Evolutionary conservation across 495 filamentous ascomycete species (phyloP).

Genomic region (Lophiotrema nucula): DNA sequence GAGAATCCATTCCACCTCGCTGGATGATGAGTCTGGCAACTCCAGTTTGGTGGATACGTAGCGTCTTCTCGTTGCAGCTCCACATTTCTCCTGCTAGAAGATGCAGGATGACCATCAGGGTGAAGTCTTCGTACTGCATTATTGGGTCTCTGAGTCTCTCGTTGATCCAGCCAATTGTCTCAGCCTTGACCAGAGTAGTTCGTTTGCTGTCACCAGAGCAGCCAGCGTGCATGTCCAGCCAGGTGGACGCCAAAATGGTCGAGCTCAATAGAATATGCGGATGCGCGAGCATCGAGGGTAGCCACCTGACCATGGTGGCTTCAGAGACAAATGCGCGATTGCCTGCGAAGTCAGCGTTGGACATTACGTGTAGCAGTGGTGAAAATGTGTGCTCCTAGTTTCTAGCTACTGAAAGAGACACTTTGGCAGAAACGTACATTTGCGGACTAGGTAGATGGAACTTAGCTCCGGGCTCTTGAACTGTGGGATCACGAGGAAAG

Average conservation of each 20-base stretch:
- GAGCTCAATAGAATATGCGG: conserved; percentile 20
- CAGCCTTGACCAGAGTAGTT: conserved; percentile 19
- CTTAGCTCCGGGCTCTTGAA: conserved; percentile 11
- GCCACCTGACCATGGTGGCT: conserved; percentile 11
- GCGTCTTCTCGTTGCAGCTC: conserved; percentile 25
- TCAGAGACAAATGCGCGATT: conserved; percentile 12
- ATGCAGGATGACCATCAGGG: conserved; percentile 26
- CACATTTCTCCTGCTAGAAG: conserved; percentile 27
- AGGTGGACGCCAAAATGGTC: conserved; percentile 8
- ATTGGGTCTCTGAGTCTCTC: conserved; percentile 5
- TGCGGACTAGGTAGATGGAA: conserved; percentile 19
- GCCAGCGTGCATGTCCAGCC: conserved; percentile 25
- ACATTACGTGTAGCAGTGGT: not conserved
- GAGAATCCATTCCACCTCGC: conserved; percentile 20
- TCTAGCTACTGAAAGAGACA: not conserved
- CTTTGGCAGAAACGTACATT: conserved; percentile 8
- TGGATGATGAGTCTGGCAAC: conserved; percentile 26
- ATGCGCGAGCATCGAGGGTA: conserved; percentile 11
- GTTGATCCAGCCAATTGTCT: conserved; percentile 30
- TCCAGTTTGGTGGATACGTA: conserved; percentile 25
- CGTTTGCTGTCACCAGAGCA: conserved; percentile 21
- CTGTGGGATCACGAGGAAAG: conserved; percentile 20
- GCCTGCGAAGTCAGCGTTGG: conserved; percentile 7
- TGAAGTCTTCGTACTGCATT: conserved; percentile 23
- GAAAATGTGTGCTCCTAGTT: not conserved